These are phyloP conservation scores for Boletus rex-veris DNA, from an alignment of 768 basidiomycete species.

Conservation along the genomic window DNA sequence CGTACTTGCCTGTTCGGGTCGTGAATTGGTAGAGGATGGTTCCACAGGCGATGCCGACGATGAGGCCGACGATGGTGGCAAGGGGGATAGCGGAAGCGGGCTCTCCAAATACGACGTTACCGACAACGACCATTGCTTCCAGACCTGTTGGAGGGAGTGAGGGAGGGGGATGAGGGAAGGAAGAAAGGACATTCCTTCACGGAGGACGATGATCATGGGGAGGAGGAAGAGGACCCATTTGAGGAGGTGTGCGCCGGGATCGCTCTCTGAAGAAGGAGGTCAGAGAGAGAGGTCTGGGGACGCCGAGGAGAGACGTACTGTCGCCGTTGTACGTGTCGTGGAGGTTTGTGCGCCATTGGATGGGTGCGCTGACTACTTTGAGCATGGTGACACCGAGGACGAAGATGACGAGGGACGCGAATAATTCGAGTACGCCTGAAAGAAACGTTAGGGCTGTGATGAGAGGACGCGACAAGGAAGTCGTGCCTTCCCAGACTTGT, in stretches of 20 bases:
- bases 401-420: constrained; percentile 81
- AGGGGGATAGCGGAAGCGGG: constrained; percentile 85
- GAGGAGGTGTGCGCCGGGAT: constrained; percentile 49
- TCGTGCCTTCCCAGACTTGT: constrained; percentile 85
- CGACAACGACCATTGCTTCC: constrained; percentile 91
- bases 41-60: constrained; percentile 73
- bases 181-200: constrained; percentile 61
- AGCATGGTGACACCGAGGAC: constrained; percentile 94
- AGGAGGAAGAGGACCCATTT: constrained; percentile 90
- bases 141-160: constrained; percentile 45
- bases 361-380: constrained; percentile 88
- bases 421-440: constrained; percentile 63
- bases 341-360: constrained; percentile 94
- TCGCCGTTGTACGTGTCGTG: constrained; percentile 67
- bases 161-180: background rate
- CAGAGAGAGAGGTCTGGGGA: background rate
- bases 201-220: constrained; percentile 86
- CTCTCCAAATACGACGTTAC: constrained; percentile 86
- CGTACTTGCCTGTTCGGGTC: constrained; percentile 57
- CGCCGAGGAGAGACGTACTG: constrained; percentile 34
- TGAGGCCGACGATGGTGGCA: constrained; percentile 80
- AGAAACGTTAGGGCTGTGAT: background rate
- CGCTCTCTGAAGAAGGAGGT: constrained; percentile 34
- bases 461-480: background rate
- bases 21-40: constrained; percentile 78